Conservation (phyloP, 139 green algal genomes). For the Closterium sp. region DNA sequence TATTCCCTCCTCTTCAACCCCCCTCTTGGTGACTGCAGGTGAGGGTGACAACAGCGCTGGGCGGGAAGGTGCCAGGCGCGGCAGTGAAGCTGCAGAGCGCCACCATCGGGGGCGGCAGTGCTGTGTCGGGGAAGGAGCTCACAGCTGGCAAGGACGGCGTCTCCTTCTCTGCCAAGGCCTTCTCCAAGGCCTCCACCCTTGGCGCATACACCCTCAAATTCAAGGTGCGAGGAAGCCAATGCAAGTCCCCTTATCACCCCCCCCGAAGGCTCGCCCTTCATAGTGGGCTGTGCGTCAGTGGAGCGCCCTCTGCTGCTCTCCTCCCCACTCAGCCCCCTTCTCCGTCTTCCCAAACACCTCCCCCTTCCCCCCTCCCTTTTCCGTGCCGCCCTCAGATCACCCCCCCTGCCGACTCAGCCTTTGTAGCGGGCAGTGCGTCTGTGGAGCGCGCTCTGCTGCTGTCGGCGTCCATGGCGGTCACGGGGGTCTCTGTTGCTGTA, state of each 20-base stretch:
- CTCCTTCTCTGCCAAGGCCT: not conserved
- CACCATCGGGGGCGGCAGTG: slow-evolving; percentile 4
- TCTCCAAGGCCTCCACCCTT: not conserved
- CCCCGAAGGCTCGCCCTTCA: no score
- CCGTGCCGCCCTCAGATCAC: not conserved
- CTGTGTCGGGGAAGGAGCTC: not conserved
- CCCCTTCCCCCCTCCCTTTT: not conserved
- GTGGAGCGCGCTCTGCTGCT: not conserved
- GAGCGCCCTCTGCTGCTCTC: not conserved
- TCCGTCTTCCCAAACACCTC: not conserved
- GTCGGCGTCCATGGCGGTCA: not conserved
- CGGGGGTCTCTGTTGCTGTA: no score
- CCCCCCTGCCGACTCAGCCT: not conserved
- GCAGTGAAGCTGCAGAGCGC: slow-evolving; percentile 5
- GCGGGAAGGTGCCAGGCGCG: not conserved
- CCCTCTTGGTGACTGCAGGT: not conserved
- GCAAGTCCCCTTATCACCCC: not conserved
- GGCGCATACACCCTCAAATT: not conserved
- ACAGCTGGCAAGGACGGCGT: not conserved
- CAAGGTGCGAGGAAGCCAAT: not conserved
- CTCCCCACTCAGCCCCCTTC: not conserved
- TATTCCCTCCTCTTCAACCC: not conserved
- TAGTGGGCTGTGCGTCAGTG: not conserved
- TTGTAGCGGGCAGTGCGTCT: not conserved
- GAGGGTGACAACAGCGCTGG: not conserved